phyloP scores from a whole-genome alignment of 2,329 filamentous ascomycete genomes.

The Ophiobolus disseminans region DNA sequence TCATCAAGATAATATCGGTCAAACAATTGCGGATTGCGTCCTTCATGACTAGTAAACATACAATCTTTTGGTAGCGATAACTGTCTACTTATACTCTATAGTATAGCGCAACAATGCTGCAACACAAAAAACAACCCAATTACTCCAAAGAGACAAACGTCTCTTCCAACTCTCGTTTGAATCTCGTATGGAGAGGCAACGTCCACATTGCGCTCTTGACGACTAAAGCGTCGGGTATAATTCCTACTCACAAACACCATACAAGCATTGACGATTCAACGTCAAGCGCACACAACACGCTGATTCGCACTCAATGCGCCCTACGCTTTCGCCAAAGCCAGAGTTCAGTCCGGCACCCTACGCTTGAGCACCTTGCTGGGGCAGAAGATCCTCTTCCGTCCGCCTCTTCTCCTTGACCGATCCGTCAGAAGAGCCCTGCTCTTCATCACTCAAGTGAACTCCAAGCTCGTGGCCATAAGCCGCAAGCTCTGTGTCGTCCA shows the following conservation, averaged over 20 bases:
- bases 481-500: slow-evolving; percentile 45
- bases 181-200: slow-evolving; percentile 8
- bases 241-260: slow-evolving; percentile 16
- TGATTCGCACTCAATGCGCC: slow-evolving; percentile 18
- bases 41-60: no score
- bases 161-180: background rate
- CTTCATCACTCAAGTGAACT: slow-evolving; percentile 40
- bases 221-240: slow-evolving; percentile 37
- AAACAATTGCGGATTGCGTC: no score
- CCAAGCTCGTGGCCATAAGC: slow-evolving; percentile 44
- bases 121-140: slow-evolving; percentile 3
- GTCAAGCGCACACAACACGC: slow-evolving; percentile 20
- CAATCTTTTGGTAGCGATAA: slow-evolving; percentile 18
- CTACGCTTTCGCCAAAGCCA: slow-evolving; percentile 15
- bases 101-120: background rate
- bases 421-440: slow-evolving; percentile 34
- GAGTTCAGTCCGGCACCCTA: slow-evolving; percentile 8
- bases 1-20: no score
- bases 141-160: background rate
- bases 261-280: slow-evolving; percentile 21
- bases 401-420: slow-evolving; percentile 34
- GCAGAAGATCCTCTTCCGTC: slow-evolving; percentile 28
- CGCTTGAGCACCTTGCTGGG: slow-evolving; percentile 19
- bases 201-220: slow-evolving; percentile 17
- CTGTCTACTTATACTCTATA: no score